These are phyloP conservation scores for Backusella liffmaniae DNA, from an alignment of 192 early-diverging fungal species.

Conservation along the genomic window DNA sequence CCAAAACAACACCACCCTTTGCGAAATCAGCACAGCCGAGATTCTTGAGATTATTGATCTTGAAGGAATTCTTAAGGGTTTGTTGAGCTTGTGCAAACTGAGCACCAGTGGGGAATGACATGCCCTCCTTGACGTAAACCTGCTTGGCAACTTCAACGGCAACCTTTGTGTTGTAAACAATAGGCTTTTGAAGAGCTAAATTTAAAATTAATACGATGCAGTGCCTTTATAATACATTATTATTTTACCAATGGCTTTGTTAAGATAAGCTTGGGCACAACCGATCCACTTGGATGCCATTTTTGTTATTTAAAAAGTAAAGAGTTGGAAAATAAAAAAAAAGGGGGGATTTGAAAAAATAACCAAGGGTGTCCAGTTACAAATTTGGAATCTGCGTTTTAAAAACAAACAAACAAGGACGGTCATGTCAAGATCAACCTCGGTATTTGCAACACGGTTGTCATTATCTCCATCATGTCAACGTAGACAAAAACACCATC, in stretches of 20 bases:
- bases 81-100: slow-evolving; percentile 51
- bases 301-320: not conserved
- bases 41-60: slow-evolving; percentile 44
- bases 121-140: slow-evolving; percentile 61
- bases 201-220: not conserved
- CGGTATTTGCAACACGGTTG: no score
- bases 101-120: slow-evolving; percentile 52
- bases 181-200: slow-evolving; percentile 36
- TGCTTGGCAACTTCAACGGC: slow-evolving; percentile 59
- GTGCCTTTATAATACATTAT: not conserved
- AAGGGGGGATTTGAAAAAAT: slow-evolving; percentile 3
- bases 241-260: slow-evolving; percentile 27
- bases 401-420: not conserved
- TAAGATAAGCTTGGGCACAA: slow-evolving; percentile 20
- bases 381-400: not conserved
- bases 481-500: no score
- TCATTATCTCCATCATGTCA: no score
- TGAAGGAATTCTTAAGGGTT: slow-evolving; percentile 39
- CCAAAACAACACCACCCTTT: slow-evolving; percentile 51
- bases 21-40: slow-evolving; percentile 42
- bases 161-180: slow-evolving; percentile 57
- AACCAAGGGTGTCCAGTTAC: not conserved
- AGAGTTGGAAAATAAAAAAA: not conserved
- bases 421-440: not conserved
- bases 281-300: slow-evolving; percentile 30